These are phyloP conservation scores for Zygoascus meyerae DNA, from an alignment of 1,139 yeast genomes.

Conservation along the genomic window DNA sequence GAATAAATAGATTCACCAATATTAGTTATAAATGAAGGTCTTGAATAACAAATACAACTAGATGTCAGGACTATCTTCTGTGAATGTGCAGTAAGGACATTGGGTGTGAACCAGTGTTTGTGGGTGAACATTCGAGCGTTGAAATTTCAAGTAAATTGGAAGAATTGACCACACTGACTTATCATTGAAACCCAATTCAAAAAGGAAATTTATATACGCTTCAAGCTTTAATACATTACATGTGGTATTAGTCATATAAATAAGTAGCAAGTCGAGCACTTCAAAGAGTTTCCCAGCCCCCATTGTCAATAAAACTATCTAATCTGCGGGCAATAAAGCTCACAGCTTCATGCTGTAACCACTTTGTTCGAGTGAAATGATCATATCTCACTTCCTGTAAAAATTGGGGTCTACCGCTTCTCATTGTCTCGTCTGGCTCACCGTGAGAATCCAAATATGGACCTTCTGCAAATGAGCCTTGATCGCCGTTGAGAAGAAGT, in stretches of 20 bases:
- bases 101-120: too few species aligned
- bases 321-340: slow-evolving; percentile 73
- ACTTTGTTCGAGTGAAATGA: slow-evolving; percentile 56
- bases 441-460: slow-evolving; percentile 89
- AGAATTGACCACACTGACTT: too few species aligned
- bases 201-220: neutral
- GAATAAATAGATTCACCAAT: neutral
- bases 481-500: slow-evolving; percentile 51
- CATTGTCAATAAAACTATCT: slow-evolving; percentile 74
- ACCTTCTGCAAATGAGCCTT: slow-evolving; percentile 77
- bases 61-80: too few species aligned
- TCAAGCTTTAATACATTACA: neutral
- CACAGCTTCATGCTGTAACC: slow-evolving; percentile 78
- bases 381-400: slow-evolving; percentile 61
- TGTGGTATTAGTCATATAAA: neutral
- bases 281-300: slow-evolving; percentile 93
- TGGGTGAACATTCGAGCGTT: too few species aligned
- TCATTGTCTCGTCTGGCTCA: slow-evolving; percentile 67
- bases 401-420: slow-evolving; percentile 67
- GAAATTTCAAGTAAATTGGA: too few species aligned
- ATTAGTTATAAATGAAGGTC: neutral
- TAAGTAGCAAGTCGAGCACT: neutral
- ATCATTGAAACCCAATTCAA: too few species aligned
- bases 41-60: too few species aligned
- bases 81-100: neutral